Evolutionary conservation across 352 stramenopile species (phyloP), one percentile per base, ranked within the genome.

Genomic region (Peronospora belbahrii): DNA sequence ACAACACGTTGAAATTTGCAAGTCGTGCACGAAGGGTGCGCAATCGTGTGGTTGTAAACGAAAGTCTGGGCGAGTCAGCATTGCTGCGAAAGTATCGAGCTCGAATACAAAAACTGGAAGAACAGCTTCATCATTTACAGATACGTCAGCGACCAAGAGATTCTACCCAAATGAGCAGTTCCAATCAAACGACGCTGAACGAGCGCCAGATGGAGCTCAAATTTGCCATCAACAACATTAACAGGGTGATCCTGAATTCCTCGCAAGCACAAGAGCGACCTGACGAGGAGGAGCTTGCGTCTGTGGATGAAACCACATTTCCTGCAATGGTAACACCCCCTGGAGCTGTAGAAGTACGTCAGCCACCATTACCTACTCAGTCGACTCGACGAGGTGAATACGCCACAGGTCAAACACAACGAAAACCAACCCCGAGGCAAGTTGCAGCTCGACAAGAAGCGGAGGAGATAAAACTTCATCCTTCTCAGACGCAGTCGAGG

Each of bases 1-100:
- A 95, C 53, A 96, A 86, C 42, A 98, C 95, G 46, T 78, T 98
- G 39, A 95, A 97, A 74, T 98, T 98, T 73, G 95, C 94, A 1
- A 88, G 74, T 18, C 73, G 94, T 17, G 94, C 94, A 4, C 95
- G 96, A 42, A 67, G 95, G 18, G 83, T 98, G 15, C 95, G 92
- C 50, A 97, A 93, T 27, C 82, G 81, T 25, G 85, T 93, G 3
- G 58, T 85, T 27, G 72, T 97, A 10, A 97, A 97, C 58, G 88
- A 97, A 59, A 62, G 65, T 14, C 52, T 68, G 27, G 83, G 74
- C 18, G 75, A 93, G 39, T 84, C 67, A 2, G 72, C 73, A 8
- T 45, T 88, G 34, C 49, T 88, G 18, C 64, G 59, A 8, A 87
- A 83, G 56, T 88, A 89, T 46, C 72, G 74, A 25, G 62, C 65